Conservation (phyloP, 164 flowering plant species). For the Brasenia schreberi region DNA sequence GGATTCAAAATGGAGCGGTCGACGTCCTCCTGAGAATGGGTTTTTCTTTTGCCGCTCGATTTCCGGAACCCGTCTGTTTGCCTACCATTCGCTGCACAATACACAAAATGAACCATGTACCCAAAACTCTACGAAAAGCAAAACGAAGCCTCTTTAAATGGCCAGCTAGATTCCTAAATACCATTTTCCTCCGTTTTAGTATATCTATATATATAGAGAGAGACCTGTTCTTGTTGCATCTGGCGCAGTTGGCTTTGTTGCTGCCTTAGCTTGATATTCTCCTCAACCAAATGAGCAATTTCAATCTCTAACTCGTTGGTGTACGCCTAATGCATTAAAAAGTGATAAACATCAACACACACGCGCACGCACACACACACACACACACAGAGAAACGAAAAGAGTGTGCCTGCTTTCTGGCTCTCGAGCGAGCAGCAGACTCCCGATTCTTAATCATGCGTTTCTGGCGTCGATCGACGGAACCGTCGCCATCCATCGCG, state of each 20-base stretch:
- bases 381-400: conserved; percentile 6
- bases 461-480: conserved; percentile 34
- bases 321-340: conserved; percentile 36
- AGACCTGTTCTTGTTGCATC: not conserved
- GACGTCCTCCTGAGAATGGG: conserved; percentile 26
- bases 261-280: conserved; percentile 46
- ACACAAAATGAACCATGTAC: not conserved
- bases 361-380: no score
- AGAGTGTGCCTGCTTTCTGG: conserved; percentile 43
- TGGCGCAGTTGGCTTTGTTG: conserved; percentile 7
- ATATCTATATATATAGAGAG: not conserved
- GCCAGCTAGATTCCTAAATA: no score
- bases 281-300: conserved; percentile 31
- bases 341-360: not conserved
- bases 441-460: conserved; percentile 67
- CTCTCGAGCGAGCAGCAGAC: conserved; percentile 64
- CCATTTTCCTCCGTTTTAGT: no score
- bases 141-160: no score
- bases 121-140: not conserved
- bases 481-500: conserved; percentile 15
- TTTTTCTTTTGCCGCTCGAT: conserved; percentile 5
- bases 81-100: not conserved
- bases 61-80: not conserved
- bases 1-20: conserved; percentile 47
- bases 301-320: conserved; percentile 49